These are phyloP conservation scores for Setomelanomma holmii DNA, from an alignment of 2,329 filamentous ascomycete species.

Conservation along the genomic window DNA sequence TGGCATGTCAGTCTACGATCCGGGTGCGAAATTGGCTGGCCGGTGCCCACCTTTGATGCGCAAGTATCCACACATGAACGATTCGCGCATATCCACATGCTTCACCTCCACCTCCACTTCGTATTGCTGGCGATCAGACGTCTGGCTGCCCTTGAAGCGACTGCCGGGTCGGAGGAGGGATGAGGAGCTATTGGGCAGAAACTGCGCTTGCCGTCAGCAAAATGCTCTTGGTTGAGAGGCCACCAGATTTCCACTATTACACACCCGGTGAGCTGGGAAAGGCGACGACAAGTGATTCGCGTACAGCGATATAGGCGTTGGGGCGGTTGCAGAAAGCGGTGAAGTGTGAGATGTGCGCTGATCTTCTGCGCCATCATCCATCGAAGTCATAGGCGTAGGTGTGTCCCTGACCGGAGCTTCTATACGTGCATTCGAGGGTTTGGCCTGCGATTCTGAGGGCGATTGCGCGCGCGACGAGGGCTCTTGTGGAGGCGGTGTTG, in stretches of 20 bases:
- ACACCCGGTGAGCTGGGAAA: slow-evolving; percentile 43
- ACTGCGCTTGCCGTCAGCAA: slow-evolving; percentile 55
- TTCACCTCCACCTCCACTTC: slow-evolving; percentile 97
- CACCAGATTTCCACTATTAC: slow-evolving; percentile 14
- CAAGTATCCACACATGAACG: slow-evolving; percentile 92
- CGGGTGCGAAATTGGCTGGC: not conserved
- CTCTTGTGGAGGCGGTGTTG: slow-evolving; percentile 45
- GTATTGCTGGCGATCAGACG: slow-evolving; percentile 91
- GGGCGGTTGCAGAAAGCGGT: slow-evolving; percentile 36
- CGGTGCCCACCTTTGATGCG: slow-evolving; percentile 81
- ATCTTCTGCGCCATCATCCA: slow-evolving; percentile 44
- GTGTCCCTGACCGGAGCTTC: slow-evolving; percentile 46
- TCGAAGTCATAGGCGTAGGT: slow-evolving; percentile 47
- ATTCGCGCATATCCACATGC: slow-evolving; percentile 92
- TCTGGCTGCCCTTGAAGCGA: slow-evolving; percentile 87
- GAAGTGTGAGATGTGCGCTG: slow-evolving; percentile 42
- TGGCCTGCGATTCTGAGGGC: slow-evolving; percentile 31
- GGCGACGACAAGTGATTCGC: slow-evolving; percentile 40
- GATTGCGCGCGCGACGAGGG: slow-evolving; percentile 23
- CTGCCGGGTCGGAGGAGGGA: slow-evolving; percentile 87
- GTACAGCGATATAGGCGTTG: slow-evolving; percentile 29
- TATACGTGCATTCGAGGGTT: slow-evolving; percentile 40
- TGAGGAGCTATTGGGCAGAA: slow-evolving; percentile 79
- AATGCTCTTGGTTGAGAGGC: not conserved
- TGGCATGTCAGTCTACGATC: slow-evolving; percentile 19